phyloP scores from a whole-genome alignment of 768 basidiomycete genomes.

The Bullera alba region DNA sequence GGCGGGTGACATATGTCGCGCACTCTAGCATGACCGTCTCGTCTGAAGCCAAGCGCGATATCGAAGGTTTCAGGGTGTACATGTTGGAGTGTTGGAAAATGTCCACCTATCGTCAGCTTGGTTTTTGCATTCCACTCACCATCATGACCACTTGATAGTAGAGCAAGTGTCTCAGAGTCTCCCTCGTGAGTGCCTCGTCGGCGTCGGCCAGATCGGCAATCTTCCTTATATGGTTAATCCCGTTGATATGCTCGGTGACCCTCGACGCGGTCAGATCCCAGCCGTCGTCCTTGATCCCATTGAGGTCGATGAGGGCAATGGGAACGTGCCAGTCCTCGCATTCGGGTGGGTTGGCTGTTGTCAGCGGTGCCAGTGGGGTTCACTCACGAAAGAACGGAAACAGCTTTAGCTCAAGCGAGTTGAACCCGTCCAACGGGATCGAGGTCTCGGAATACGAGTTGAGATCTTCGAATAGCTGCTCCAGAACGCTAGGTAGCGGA shows the following conservation, averaged over 20 bases:
- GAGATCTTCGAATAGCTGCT: constrained; percentile 93
- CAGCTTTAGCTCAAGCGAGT: constrained; percentile 89
- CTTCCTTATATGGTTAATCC: constrained; percentile 79
- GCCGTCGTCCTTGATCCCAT: constrained; percentile 73
- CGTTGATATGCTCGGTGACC: constrained; percentile 78
- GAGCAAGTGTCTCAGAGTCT: constrained; percentile 87
- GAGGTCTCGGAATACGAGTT: constrained; percentile 97
- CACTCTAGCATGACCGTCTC: constrained; percentile 81
- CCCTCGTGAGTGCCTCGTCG: constrained; percentile 70
- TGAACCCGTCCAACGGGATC: constrained; percentile 79
- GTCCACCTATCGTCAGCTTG: constrained; percentile 54
- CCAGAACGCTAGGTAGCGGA: constrained; percentile 72
- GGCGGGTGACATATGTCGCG: constrained; percentile 78
- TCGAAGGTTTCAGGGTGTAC: constrained; percentile 81
- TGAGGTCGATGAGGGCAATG: constrained; percentile 74
- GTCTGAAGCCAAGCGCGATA: constrained; percentile 82
- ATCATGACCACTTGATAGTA: constrained; percentile 96
- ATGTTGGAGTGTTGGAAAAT: constrained; percentile 98
- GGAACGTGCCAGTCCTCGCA: constrained; percentile 96
- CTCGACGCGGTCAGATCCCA: constrained; percentile 92
- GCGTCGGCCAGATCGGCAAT: constrained; percentile 90
- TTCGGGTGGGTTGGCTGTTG: constrained; percentile 65
- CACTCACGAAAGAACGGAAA: constrained; percentile 75
- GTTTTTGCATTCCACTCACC: constrained; percentile 12
- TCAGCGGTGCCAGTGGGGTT: neutral